Evolutionary conservation across 495 filamentous ascomycete species (phyloP).

Genomic region (Aspergillus taichungensis): DNA sequence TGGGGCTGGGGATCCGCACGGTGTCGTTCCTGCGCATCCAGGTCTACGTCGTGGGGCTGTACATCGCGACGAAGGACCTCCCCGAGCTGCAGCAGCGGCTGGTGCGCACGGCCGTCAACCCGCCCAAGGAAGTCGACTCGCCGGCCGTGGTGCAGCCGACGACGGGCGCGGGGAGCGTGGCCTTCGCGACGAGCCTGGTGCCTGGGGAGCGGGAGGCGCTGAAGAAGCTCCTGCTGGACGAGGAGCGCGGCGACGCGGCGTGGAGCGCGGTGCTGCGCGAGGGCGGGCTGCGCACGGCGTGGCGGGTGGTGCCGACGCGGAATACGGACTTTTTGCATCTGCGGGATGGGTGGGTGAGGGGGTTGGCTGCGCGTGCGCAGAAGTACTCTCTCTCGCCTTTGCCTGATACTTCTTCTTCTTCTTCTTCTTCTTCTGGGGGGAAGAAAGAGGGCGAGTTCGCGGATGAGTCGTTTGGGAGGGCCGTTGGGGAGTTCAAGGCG

Average conservation of each 20-base stretch:
- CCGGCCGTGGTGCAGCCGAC: slow-evolving; percentile 29
- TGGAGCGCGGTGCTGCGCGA: slow-evolving; percentile 65
- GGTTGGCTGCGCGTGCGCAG: slow-evolving; percentile 62
- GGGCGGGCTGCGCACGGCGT: slow-evolving; percentile 55
- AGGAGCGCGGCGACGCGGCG: slow-evolving; percentile 52
- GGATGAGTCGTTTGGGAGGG: slow-evolving; percentile 60
- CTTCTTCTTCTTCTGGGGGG: too few species aligned
- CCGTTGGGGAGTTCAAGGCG: slow-evolving; percentile 65
- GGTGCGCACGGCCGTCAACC: slow-evolving; percentile 34
- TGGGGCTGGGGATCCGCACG: slow-evolving; percentile 79
- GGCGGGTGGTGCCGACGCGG: slow-evolving; percentile 73
- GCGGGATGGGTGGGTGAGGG: slow-evolving; percentile 81
- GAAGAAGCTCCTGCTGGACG: slow-evolving; percentile 58
- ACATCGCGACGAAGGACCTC: slow-evolving; percentile 74
- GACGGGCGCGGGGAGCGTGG: slow-evolving; percentile 44
- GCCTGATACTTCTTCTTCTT: too few species aligned
- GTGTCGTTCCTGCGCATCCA: slow-evolving; percentile 86
- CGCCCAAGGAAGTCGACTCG: slow-evolving; percentile 29
- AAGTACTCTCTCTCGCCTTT: slow-evolving; percentile 3
- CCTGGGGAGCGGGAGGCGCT: slow-evolving; percentile 65
- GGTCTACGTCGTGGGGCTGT: slow-evolving; percentile 90
- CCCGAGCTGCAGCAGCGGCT: slow-evolving; percentile 46
- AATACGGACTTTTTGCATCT: slow-evolving; percentile 90
- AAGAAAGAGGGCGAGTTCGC: slow-evolving; percentile 36
- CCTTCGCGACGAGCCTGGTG: slow-evolving; percentile 72